These are phyloP conservation scores for Emericellopsis atlantica DNA, from an alignment of 2,329 filamentous ascomycete species.

Conservation along the genomic window DNA sequence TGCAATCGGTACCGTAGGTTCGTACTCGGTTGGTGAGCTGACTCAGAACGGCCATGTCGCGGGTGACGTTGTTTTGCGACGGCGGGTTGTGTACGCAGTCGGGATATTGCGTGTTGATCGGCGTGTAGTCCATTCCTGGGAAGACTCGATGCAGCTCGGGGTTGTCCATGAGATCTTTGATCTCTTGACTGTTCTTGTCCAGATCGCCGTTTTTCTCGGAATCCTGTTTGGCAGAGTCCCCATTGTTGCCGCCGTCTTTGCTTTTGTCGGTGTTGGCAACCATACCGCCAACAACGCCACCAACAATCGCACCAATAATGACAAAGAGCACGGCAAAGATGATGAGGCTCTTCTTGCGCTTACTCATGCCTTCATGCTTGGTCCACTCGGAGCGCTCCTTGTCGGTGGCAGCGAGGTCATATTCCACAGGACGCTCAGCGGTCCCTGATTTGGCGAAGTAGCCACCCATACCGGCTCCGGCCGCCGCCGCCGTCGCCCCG, in stretches of 20 bases:
- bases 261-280: conserved; percentile 36
- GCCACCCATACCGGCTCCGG: conserved; percentile 18
- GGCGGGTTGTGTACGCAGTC: conserved; percentile 66
- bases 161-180: conserved; percentile 73
- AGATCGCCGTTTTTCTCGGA: conserved; percentile 54
- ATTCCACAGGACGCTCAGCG: conserved; percentile 8
- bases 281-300: conserved; percentile 62
- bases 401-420: conserved; percentile 17
- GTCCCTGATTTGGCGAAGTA: conserved; percentile 11
- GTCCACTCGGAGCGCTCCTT: conserved; percentile 54
- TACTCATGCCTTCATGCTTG: conserved; percentile 44
- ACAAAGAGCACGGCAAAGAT: conserved; percentile 50
- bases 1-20: conserved; percentile 92
- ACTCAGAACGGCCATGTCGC: conserved; percentile 79
- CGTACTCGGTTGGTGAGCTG: conserved; percentile 82
- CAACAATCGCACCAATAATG: conserved; percentile 58
- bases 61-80: conserved; percentile 87
- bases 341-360: conserved; percentile 59
- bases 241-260: conserved; percentile 11
- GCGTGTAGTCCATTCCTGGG: conserved; percentile 90
- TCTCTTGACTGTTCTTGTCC: conserved; percentile 61
- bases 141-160: conserved; percentile 80
- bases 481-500: conserved; percentile 30
- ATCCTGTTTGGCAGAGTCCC: conserved; percentile 47
- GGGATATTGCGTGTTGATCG: conserved; percentile 81